Evolutionary conservation across 129 eudicot genomes (phyloP).

Genomic region (Artemisia argyi): DNA sequence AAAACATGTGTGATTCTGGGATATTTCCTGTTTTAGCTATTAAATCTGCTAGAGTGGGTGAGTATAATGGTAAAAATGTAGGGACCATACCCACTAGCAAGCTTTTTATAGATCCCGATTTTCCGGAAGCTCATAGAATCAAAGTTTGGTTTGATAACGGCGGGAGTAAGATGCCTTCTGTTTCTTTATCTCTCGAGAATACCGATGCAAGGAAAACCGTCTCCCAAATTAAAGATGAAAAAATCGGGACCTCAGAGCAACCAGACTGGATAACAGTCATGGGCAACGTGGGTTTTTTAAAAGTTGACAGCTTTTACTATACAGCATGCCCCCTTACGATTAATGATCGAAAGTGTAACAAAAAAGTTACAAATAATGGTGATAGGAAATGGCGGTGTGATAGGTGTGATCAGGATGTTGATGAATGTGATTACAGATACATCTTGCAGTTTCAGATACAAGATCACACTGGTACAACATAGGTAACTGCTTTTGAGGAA

Average conservation of each 20-base stretch:
- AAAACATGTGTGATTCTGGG: conserved; percentile 67
- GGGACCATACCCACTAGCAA: conserved; percentile 77
- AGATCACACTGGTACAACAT: conserved; percentile 80
- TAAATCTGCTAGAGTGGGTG: conserved; percentile 67
- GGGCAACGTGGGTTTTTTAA: conserved; percentile 47
- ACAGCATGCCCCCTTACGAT: conserved; percentile 73
- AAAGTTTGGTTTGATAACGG: conserved; percentile 69
- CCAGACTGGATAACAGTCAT: conserved; percentile 76
- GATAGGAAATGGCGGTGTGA: conserved; percentile 95
- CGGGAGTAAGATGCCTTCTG: conserved; percentile 51
- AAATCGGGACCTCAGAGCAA: conserved; percentile 79
- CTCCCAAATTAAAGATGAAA: conserved; percentile 91
- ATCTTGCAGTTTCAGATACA: conserved; percentile 78
- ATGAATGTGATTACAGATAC: conserved; percentile 77
- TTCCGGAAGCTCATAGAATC: conserved; percentile 62
- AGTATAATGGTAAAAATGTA: conserved; percentile 65
- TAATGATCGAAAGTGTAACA: conserved; percentile 70
- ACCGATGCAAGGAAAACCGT: conserved; percentile 65
- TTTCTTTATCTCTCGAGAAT: conserved; percentile 53
- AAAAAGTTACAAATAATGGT: conserved; percentile 80
- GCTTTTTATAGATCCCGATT: conserved; percentile 78
- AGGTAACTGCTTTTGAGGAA: conserved; percentile 93
- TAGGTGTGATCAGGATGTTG: conserved; percentile 64
- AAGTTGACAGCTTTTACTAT: conserved; percentile 67
- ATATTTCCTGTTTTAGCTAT: conserved; percentile 75